These are phyloP conservation scores for Cicer bijugum DNA, from an alignment of 306 rosid genomes.

Conservation along the genomic window DNA sequence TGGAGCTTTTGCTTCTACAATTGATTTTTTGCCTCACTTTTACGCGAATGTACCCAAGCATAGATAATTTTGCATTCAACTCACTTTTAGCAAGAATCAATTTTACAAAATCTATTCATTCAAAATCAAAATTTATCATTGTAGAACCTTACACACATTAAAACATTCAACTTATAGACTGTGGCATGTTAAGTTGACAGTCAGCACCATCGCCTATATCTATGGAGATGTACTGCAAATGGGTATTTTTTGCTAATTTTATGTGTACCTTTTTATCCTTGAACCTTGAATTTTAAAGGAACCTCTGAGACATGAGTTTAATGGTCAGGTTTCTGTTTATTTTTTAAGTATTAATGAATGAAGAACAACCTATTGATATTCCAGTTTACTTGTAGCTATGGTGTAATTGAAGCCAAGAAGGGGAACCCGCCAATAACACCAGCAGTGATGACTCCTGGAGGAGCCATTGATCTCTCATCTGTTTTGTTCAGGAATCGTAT, in stretches of 20 bases:
- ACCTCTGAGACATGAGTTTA: conserved; percentile 5
- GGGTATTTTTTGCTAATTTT: not conserved
- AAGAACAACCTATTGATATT: conserved; percentile 40
- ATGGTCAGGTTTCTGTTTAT: not conserved
- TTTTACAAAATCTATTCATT: too few species aligned
- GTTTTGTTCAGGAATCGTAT: conserved; percentile 90
- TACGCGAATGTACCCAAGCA: too few species aligned
- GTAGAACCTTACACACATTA: too few species aligned
- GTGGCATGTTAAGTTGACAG: not conserved
- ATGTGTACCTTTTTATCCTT: not conserved
- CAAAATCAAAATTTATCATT: too few species aligned
- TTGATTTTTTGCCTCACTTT: too few species aligned
- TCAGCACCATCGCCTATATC: conserved; percentile 7
- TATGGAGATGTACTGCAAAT: not conserved
- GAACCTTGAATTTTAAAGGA: conserved; percentile 16
- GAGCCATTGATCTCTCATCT: conserved; percentile 83
- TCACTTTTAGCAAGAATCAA: too few species aligned
- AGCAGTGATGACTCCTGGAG: conserved; percentile 92
- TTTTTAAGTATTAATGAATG: conserved; percentile 4
- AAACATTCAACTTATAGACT: conserved; percentile 29
- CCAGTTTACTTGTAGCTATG: conserved; percentile 56
- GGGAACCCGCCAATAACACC: conserved; percentile 89
- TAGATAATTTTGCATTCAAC: too few species aligned
- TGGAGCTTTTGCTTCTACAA: too few species aligned
- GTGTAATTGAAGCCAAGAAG: conserved; percentile 68